A percentile compares a stretch with the other conserved stretches of the same genome.
phyloP scores from a whole-genome alignment of 495 filamentous ascomycete genomes.

The Talaromyces ruber region DNA sequence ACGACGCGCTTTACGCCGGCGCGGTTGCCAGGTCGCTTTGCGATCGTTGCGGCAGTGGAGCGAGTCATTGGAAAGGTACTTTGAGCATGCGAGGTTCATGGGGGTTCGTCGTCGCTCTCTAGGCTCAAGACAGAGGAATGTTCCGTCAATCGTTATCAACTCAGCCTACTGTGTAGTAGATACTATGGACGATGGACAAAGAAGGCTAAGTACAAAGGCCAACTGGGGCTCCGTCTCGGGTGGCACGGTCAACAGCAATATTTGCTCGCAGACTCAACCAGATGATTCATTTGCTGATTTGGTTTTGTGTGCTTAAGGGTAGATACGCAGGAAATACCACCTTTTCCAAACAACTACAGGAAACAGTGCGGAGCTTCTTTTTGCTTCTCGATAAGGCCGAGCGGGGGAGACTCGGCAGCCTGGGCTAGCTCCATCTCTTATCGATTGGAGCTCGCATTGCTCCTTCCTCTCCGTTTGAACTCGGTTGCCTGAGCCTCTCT shows the following conservation, averaged over 20 bases:
- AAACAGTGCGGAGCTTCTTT: background rate
- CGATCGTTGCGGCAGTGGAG: background rate
- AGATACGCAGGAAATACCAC: background rate
- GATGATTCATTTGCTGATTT: background rate
- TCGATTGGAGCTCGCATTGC: background rate
- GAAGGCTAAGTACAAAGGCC: background rate
- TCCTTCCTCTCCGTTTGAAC: background rate
- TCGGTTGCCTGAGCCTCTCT: background rate
- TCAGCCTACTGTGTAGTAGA: background rate
- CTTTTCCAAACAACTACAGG: background rate
- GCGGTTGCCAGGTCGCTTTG: constrained; percentile 27
- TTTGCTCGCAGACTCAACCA: background rate
- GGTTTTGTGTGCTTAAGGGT: background rate
- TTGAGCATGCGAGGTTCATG: background rate
- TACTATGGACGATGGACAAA: too few species aligned
- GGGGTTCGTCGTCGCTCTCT: background rate
- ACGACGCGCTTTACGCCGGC: constrained; percentile 64
- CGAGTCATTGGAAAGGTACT: background rate
- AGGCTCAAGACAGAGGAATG: background rate
- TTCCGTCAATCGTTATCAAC: background rate
- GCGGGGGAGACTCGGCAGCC: background rate
- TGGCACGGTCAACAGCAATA: background rate
- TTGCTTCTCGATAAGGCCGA: background rate
- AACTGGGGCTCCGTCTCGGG: background rate
- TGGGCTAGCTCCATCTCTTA: background rate